Base-by-base conservation (phyloP, 805 yeast species). In the Wickerhamomyces bisporus region DNA sequence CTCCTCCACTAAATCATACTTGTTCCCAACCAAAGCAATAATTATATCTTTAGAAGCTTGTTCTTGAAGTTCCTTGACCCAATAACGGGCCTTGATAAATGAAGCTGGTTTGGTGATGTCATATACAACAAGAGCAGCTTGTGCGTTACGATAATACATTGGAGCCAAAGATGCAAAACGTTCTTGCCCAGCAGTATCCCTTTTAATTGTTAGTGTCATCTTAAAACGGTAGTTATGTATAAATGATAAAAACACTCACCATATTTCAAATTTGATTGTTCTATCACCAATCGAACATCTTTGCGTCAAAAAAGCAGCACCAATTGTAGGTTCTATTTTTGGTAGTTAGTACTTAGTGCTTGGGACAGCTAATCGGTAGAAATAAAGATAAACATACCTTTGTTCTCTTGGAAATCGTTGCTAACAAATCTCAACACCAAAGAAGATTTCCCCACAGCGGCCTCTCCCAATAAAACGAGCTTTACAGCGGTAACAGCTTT, bases 121-220 rank as follows among this genome's bases (percentile, higher is more conserved):
- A 60, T 91, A 91, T 9, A 91, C 98, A 12, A 93, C 96, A 44
- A 91, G 68, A 0, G 98, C 98, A 20, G 96, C 95, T 60, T 89
- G 96, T 13, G 98, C 97, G 56, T 93, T 91, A 59, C 98, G 76
- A 66, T 91, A 91, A 64, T 91, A 91, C 93, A 91, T 83, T 21
- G 98, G 98, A 1, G 98, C 97, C 54, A 91, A 73, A 19, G 91
- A 81, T 13, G 97, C 96, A 68, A 91, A 91, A 47, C 98, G 68
- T 61, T 91, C 98, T 68, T 91, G 98, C 16, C 98, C 98, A 3
- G 98, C 98, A 12, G 98, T 89, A 60, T 89, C 98, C 75, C 74
- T 49, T 13, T 21, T 14, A 12, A 7, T 17, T 23, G 38, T 36
- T 34, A 34, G 42, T 45, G 15, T 5, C 13, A n/a, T 20, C 5